Evolutionary conservation across 1,139 yeast species (phyloP), one percentile per base, ranked within the genome.

Genomic region (Kodamaea arcana): DNA sequence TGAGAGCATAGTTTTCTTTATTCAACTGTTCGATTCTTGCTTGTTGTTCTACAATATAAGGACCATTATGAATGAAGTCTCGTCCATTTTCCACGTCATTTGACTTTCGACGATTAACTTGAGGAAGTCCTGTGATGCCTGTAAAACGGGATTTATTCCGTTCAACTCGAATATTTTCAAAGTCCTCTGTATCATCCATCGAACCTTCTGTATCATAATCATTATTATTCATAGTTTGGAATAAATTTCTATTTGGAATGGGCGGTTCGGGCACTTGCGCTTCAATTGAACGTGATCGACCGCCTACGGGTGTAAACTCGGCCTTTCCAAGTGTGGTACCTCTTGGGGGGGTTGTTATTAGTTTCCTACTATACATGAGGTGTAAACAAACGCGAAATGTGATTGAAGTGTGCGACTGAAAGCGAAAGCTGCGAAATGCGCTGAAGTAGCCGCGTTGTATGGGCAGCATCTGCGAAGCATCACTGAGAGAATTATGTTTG

Each of bases 1-100:
- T 75, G 45, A 83, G 62, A 44, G 78, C 74, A 48, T 79, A 74
- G 45, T 81, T 83, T 37, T 83, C 88, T 18, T 72, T 67, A 42
- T 75, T 70, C 31, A 81, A 59, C 33, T 62, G 62, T 30, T 74
- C 65, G 26, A 75, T 60, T 30, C 69, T 63, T 31, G 69, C 68
- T 44, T 75, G 78, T 46, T 79, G 84, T 42, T 70, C 78, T 41
- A 68, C 75, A 11, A 81, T 59, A 2, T 69, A 58, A 15, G 58
- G 53, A 30, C 56, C 54, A 34, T 50, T 52, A 13, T 47, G 50
- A 15, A 62, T 46, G 33, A 51, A 42, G 29, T 43, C 45, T 37
- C 39, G 45, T 24, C 8, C 27, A 6, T 24, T 9, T 18, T 18
- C 29, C 44, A 39, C 36, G 21, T 49, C 34, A 25, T n/a, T n/a